phyloP scores from a whole-genome alignment of 805 yeast genomes.

The Yarrowia yakushimensis region DNA sequence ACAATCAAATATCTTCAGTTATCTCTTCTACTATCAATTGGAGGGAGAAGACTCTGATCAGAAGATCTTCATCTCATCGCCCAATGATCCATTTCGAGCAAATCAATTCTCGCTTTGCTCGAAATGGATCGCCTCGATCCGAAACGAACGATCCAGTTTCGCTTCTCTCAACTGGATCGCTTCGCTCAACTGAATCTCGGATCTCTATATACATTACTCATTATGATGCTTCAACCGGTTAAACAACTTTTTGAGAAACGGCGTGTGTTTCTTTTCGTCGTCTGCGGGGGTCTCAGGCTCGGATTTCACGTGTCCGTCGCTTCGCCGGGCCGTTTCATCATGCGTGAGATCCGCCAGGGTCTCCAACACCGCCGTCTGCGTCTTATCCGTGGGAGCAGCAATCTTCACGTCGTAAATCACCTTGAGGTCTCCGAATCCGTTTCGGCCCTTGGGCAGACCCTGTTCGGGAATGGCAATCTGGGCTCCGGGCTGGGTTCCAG shows the following conservation, averaged over 20 bases:
- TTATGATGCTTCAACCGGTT: slow-evolving; percentile 37
- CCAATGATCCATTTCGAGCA: no score
- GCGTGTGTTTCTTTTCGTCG: slow-evolving; percentile 27
- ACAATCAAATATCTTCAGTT: no score
- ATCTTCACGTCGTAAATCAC: slow-evolving; percentile 70
- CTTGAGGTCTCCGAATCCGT: slow-evolving; percentile 74
- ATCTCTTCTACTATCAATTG: no score
- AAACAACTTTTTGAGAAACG: slow-evolving; percentile 38
- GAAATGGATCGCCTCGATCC: no score
- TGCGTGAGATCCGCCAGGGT: slow-evolving; percentile 89
- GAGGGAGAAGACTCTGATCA: no score
- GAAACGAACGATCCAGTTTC: no score
- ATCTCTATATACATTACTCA: slow-evolving; percentile 22
- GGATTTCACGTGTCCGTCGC: slow-evolving; percentile 41
- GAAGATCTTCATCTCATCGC: no score
- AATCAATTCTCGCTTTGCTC: not conserved
- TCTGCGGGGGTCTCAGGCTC: slow-evolving; percentile 6
- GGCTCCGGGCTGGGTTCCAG: slow-evolving; percentile 79
- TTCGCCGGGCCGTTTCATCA: slow-evolving; percentile 73
- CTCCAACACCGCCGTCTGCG: slow-evolving; percentile 85
- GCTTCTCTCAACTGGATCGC: no score
- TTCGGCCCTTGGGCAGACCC: slow-evolving; percentile 71
- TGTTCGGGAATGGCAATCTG: slow-evolving; percentile 72
- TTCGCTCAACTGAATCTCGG: not conserved
- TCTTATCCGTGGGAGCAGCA: slow-evolving; percentile 70